phyloP scores from a whole-genome alignment of 2,329 filamentous ascomycete genomes.

The Aureobasidium sp. region DNA sequence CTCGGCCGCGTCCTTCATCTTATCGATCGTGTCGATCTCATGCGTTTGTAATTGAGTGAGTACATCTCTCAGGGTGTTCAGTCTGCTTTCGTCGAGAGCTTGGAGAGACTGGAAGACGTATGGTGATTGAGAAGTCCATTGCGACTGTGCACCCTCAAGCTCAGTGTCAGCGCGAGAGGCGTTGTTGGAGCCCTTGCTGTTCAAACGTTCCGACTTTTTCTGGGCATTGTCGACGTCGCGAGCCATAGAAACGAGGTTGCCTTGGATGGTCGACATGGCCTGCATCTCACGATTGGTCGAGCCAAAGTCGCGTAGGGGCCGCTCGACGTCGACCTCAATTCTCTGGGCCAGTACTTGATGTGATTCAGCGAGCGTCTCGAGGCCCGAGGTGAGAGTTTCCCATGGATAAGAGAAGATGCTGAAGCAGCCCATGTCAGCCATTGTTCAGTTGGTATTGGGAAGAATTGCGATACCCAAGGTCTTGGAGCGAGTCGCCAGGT shows the following conservation, averaged over 20 bases:
- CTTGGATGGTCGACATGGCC: slow-evolving; percentile 70
- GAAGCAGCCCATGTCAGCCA: slow-evolving; percentile 12
- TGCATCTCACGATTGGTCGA: slow-evolving; percentile 65
- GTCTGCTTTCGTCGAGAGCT: slow-evolving; percentile 75
- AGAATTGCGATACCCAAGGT: slow-evolving; percentile 64
- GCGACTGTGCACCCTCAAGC: slow-evolving; percentile 67
- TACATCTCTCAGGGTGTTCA: slow-evolving; percentile 83
- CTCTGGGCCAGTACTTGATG: slow-evolving; percentile 72
- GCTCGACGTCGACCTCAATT: slow-evolving; percentile 83
- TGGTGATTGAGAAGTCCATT: slow-evolving; percentile 92
- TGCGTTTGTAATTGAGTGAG: slow-evolving; percentile 91
- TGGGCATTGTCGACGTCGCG: slow-evolving; percentile 78
- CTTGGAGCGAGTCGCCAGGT: slow-evolving; percentile 61
- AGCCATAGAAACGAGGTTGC: slow-evolving; percentile 68
- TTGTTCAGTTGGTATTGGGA: slow-evolving; percentile 15
- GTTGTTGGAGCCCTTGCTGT: slow-evolving; percentile 71
- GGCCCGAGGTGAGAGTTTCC: slow-evolving; percentile 74
- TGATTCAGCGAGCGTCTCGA: slow-evolving; percentile 71
- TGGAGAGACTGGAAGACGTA: slow-evolving; percentile 93
- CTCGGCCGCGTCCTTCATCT: slow-evolving; percentile 64
- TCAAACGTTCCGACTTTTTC: slow-evolving; percentile 76
- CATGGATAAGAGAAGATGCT: slow-evolving; percentile 88
- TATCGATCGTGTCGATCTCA: slow-evolving; percentile 78
- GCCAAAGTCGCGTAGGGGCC: slow-evolving; percentile 68
- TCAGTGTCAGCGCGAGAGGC: slow-evolving; percentile 64